phyloP scores from a whole-genome alignment of 495 filamentous ascomycete genomes.

The Xylona heveae region DNA sequence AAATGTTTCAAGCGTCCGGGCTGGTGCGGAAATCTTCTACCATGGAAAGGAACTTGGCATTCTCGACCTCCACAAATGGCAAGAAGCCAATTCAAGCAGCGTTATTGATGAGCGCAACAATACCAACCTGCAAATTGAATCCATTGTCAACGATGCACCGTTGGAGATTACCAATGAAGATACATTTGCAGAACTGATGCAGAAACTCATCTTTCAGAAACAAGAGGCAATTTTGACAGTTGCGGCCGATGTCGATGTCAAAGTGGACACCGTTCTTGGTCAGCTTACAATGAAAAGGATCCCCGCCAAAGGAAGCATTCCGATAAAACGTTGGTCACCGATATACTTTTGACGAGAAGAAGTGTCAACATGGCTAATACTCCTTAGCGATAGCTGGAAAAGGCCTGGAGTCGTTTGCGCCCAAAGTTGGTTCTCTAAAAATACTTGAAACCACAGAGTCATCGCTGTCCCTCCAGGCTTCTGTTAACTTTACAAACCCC shows the following conservation, averaged over 20 bases:
- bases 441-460: conserved; percentile 46
- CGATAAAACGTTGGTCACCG: conserved; percentile 59
- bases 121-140: conserved; percentile 43
- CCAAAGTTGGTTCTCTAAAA: conserved; percentile 38
- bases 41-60: conserved; percentile 49
- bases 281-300: conserved; percentile 57
- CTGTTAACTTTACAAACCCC: conserved; percentile 71
- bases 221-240: conserved; percentile 42
- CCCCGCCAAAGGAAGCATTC: conserved; percentile 65
- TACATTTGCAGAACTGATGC: conserved; percentile 53
- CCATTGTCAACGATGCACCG: conserved; percentile 54
- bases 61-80: conserved; percentile 62
- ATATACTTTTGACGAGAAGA: too few relatives aligned
- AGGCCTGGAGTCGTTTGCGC: conserved; percentile 28
- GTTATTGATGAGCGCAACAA: conserved; percentile 30
- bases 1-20: conserved; percentile 50
- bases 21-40: conserved; percentile 62
- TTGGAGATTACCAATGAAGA: conserved; percentile 57
- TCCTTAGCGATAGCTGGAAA: conserved; percentile 23
- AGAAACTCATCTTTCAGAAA: conserved; percentile 50
- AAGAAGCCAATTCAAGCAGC: conserved; percentile 58
- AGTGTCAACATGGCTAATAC: too few relatives aligned
- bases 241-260: conserved; percentile 64
- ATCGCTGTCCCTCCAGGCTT: conserved; percentile 43
- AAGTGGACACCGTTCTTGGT: conserved; percentile 59